Evolutionary conservation across 129 eudicot species (phyloP), one percentile per base, ranked within the genome.

Genomic region (Calendula officinalis): DNA sequence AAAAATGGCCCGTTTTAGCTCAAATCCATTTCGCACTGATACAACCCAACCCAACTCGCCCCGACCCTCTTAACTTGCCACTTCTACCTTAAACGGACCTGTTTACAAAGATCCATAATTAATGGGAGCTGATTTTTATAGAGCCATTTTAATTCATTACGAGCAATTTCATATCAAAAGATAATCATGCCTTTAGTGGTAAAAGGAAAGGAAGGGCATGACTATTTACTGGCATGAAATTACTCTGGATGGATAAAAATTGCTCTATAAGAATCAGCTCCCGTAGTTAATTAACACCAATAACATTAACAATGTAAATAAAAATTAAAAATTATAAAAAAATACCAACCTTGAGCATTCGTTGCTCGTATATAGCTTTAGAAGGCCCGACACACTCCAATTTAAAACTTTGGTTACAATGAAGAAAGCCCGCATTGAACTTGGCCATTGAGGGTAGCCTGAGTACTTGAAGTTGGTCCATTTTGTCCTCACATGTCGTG

Each of bases 361-460:
- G 89, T 41, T 58, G 88, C 65, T 86, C 95, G 62, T 92, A 92
- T 76, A 56, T 81, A 30, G 56, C 49, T 80, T 92, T 92, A 33
- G 99, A 83, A 60, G 99, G 99, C 41, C 99, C 99, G 17, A 92
- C 89, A 66, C 99, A 92, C 61, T 79, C 83, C 37, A 38, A 59
- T 61, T 81, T 90, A 76, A 92, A 92, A 61, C 95, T 92, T 66
- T 80, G 87, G 73, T 88, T 92, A 86, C 99, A 92, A 8, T 72
- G 89, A 51, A 83, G 91, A 66, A 88, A 92, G 2, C 96, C 99
- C 0, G 90, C 95, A 56, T 88, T 88, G 42, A 92, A 92, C 71
- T 92, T 92, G 33, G 99, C 99, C 99, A 92, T 92, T 27, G 99
- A 92, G 1, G 99, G 99, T 41, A 92, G 87, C 73, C 91, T 79